Conservation (phyloP, 2,329 filamentous ascomycete species). For the Penicillium sp. region DNA sequence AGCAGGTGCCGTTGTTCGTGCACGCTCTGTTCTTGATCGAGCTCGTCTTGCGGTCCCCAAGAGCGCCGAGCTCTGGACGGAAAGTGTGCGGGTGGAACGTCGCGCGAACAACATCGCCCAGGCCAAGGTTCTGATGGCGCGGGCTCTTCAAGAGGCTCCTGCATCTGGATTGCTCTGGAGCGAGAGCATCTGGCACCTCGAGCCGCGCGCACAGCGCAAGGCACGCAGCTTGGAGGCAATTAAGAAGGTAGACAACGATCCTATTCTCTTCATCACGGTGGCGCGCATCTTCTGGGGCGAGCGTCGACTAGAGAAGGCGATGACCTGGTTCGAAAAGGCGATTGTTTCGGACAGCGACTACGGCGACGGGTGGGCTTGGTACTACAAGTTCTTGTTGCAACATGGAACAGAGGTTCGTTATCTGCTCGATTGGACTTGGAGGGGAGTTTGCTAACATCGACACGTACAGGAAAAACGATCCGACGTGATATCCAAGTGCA, state of each 20-base stretch:
- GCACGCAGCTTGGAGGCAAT: constrained; percentile 88
- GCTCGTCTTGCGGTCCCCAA: constrained; percentile 84
- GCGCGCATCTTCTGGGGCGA: constrained; percentile 96
- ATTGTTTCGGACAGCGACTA: constrained; percentile 79
- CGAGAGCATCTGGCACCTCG: constrained; percentile 93
- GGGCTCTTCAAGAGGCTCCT: constrained; percentile 85
- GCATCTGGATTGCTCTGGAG: constrained; percentile 83
- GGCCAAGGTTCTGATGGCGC: constrained; percentile 88
- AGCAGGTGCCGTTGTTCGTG: constrained; percentile 78
- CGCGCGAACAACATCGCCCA: constrained; percentile 77
- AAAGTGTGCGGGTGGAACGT: constrained; percentile 88
- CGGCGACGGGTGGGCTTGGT: constrained; percentile 97
- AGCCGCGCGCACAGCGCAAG: constrained; percentile 86
- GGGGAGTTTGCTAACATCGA: constrained; percentile 2
- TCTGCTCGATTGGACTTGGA: constrained; percentile 7
- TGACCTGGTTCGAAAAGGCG: constrained; percentile 96
- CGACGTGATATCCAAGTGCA: constrained; percentile 77
- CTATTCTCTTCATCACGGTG: constrained; percentile 81
- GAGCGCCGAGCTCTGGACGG: constrained; percentile 78
- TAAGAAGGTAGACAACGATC: constrained; percentile 92
- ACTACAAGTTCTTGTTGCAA: constrained; percentile 85
- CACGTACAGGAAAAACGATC: constrained; percentile 66
- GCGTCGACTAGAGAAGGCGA: constrained; percentile 84
- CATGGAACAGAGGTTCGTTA: constrained; percentile 71
- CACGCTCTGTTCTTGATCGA: constrained; percentile 86